Conservation (phyloP, 78 protist species). For the Dictyostelium intermedium region DNA sequence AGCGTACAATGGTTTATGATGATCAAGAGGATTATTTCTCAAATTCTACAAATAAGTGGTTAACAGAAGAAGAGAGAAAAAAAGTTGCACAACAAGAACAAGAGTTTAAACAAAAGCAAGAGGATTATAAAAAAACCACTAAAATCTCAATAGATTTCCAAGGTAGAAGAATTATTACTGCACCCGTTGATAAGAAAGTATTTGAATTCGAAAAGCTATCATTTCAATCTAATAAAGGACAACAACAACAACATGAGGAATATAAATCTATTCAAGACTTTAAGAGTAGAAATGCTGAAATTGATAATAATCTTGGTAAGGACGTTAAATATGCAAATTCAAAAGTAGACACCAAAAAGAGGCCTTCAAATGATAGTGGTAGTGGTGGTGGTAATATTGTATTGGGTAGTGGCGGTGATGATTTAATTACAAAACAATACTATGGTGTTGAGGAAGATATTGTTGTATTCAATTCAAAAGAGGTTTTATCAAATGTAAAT, state of each 20-base stretch:
- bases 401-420: background rate
- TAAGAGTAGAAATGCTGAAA: background rate
- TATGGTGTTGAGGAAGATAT: constrained; percentile 73
- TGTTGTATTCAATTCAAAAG: constrained; percentile 25
- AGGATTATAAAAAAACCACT: constrained; percentile 7
- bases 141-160: constrained; percentile 43
- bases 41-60: constrained; percentile 67
- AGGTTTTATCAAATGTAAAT: background rate
- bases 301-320: background rate
- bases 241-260: background rate
- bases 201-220: constrained; percentile 11
- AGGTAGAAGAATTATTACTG: constrained; percentile 42
- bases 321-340: background rate
- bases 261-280: background rate
- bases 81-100: constrained; percentile 18
- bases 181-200: background rate
- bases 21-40: constrained; percentile 87
- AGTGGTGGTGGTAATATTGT: background rate
- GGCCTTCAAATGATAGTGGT: background rate
- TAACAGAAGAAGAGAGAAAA: constrained; percentile 66
- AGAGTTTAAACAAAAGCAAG: constrained; percentile 5
- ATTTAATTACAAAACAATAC: constrained; percentile 44
- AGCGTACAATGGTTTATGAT: constrained; percentile 85
- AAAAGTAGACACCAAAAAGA: background rate
- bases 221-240: background rate